Base-by-base conservation (phyloP, 768 basidiomycete genomes). In the Leucocoprinus leucothites region DNA sequence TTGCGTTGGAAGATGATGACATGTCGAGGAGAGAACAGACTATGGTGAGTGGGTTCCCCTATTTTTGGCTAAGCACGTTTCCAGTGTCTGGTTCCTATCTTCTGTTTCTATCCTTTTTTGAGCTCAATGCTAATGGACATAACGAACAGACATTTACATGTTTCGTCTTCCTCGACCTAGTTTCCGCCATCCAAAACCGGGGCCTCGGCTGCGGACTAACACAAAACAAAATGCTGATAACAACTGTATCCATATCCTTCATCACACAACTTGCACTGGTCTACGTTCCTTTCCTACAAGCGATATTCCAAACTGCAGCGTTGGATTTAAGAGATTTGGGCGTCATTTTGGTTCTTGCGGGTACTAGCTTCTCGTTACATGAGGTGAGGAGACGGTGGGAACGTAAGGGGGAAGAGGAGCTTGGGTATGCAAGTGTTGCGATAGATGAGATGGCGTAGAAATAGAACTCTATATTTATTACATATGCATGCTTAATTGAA, bases 141-240 rank as follows among this genome's bases (percentile, higher is more conserved):
- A n/a, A n/a, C 16, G 16, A 38, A n/a, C 69, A 97, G 96, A 97
- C 96, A 22, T 98, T 98, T 71, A 90, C 94, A 16, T 89, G 86
- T 66, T 98, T 98, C 71, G 96, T 98, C 56, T 91, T 98, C 77
- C 87, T 98, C 58, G 96, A 98, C 70, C 83, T 98, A 42, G 89
- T 94, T 9, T 98, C 94, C 36, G 96, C 96, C 1, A 70, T 97
- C 28, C 95, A 98, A 68, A 96, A 91, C 69, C 91, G 96, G 51
- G 94, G 94, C 9, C 81, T 98, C 14, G 85, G 87, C 41, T 96
- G 94, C 62, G 86, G 85, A 5, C 65, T 98, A 26, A 73, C 83
- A 55, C 86, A 87, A 65, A 98, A 98, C 76, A 81, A 80, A 64
- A 95, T 98, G 91, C 78, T 98, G 56, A 71, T 96, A 58, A 76